A percentile compares a stretch with the other conserved stretches of the same genome.
Evolutionary conservation across 805 yeast genomes (phyloP).

Genomic region (Wickerhamomyces kurtzmanii): DNA sequence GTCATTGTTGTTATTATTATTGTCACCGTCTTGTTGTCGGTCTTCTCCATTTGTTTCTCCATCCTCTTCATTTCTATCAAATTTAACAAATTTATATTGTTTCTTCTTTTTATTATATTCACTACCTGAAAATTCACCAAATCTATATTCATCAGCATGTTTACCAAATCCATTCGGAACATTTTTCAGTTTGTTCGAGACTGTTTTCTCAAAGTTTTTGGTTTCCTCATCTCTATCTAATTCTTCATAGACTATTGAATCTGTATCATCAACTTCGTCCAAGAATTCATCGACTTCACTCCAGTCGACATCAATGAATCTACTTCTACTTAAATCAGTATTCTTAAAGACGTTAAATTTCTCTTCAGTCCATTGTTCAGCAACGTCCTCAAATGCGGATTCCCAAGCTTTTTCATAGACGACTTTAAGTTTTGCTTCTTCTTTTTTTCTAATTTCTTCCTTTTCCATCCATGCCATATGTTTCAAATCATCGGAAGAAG

Average conservation of each 20-base stretch:
- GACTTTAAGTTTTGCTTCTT: constrained; percentile 51
- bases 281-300: constrained; percentile 40
- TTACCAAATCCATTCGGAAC: constrained; percentile 13
- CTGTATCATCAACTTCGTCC: constrained; percentile 12
- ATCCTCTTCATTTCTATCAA: constrained; percentile 5
- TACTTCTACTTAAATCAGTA: constrained; percentile 47
- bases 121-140: constrained; percentile 9
- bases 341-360: constrained; percentile 64
- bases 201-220: constrained; percentile 12
- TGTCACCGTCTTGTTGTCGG: constrained; percentile 1
- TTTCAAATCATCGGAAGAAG: constrained; percentile 81
- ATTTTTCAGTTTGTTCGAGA: constrained; percentile 8
- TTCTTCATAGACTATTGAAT: constrained; percentile 3
- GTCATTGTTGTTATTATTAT: constrained; percentile 4
- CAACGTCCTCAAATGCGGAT: constrained; percentile 69
- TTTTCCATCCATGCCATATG: constrained; percentile 87
- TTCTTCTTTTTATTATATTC: constrained; percentile 10
- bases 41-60: constrained; percentile 3
- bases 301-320: constrained; percentile 59
- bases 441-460: constrained; percentile 58
- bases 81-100: constrained; percentile 11
- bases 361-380: constrained; percentile 65
- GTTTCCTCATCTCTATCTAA: constrained; percentile 5
- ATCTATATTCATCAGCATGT: constrained; percentile 8
- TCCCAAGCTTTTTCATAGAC: constrained; percentile 67